These are phyloP conservation scores for Luffa acutangula DNA, from an alignment of 306 rosid genomes.

Conservation along the genomic window DNA sequence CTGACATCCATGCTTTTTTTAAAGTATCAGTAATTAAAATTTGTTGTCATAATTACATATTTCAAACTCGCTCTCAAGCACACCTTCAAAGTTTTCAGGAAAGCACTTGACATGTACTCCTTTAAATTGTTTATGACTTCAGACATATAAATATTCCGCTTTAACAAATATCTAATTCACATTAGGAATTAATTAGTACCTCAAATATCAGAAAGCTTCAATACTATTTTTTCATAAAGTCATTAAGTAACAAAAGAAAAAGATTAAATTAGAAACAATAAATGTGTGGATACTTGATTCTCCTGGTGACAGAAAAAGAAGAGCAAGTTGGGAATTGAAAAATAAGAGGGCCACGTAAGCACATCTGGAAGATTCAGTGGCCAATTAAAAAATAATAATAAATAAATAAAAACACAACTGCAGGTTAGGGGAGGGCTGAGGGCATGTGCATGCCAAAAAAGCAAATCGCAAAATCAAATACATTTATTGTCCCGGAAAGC, in stretches of 20 bases:
- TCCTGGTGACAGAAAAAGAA: background rate
- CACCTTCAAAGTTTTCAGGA: background rate
- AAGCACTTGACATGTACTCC: background rate
- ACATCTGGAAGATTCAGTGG: background rate
- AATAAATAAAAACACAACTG: background rate
- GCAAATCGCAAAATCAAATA: background rate
- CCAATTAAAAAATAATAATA: background rate
- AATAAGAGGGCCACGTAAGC: background rate
- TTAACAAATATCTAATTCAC: background rate
- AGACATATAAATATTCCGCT: background rate
- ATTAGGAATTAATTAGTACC: background rate
- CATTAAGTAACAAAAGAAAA: background rate
- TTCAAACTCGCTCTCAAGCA: background rate
- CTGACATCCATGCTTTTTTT: too few species aligned
- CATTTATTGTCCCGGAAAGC: background rate
- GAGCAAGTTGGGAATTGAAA: background rate
- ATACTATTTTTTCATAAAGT: background rate
- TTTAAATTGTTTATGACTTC: background rate
- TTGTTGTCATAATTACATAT: background rate
- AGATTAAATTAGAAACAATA: too few species aligned
- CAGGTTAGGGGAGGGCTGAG: background rate
- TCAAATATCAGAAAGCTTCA: background rate
- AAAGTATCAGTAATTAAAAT: too few species aligned
- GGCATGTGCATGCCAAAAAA: conserved; percentile 12
- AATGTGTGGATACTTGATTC: background rate